These are phyloP conservation scores for Moesziomyces aphidis DNA, from an alignment of 1,284 basidiomycete species.

Conservation along the genomic window DNA sequence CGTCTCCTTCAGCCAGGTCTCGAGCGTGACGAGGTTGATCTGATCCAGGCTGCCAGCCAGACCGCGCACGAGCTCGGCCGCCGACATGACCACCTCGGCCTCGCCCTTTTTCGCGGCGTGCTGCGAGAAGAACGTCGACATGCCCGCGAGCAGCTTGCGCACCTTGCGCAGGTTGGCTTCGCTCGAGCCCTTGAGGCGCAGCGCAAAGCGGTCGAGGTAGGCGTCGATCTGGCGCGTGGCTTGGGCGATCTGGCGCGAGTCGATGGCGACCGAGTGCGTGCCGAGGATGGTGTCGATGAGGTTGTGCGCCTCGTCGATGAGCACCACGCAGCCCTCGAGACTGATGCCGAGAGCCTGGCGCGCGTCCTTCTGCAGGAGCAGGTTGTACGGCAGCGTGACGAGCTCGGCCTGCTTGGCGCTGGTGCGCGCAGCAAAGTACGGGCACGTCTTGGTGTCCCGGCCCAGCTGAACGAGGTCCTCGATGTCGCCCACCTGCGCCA, in stretches of 20 bases:
- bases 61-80: conserved; percentile 74
- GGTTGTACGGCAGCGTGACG: conserved; percentile 91
- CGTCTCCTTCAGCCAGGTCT: conserved; percentile 83
- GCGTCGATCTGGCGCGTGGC: conserved; percentile 82
- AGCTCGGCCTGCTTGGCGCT: conserved; percentile 93
- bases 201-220: conserved; percentile 84
- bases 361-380: conserved; percentile 85
- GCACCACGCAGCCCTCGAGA: conserved; percentile 82
- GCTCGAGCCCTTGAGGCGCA: conserved; percentile 79
- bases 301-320: conserved; percentile 96
- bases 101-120: conserved; percentile 14
- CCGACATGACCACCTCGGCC: conserved; percentile 72
- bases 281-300: conserved; percentile 81
- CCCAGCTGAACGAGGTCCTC: conserved; percentile 88
- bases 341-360: conserved; percentile 82
- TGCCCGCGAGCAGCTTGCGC: conserved; percentile 40
- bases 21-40: conserved; percentile 78
- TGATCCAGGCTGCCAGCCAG: conserved; percentile 79
- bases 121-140: conserved; percentile 33
- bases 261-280: conserved; percentile 81
- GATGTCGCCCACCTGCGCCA: conserved; percentile 86
- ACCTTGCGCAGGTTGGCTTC: conserved; percentile 84
- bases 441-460: conserved; percentile 78
- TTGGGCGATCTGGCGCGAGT: conserved; percentile 73
- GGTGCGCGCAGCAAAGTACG: conserved; percentile 89